Percentiles rank a stretch among this genome's conserved stretches.
Conservation (phyloP, 352 stramenopile species). For the Globisporangium viniferum region DNA sequence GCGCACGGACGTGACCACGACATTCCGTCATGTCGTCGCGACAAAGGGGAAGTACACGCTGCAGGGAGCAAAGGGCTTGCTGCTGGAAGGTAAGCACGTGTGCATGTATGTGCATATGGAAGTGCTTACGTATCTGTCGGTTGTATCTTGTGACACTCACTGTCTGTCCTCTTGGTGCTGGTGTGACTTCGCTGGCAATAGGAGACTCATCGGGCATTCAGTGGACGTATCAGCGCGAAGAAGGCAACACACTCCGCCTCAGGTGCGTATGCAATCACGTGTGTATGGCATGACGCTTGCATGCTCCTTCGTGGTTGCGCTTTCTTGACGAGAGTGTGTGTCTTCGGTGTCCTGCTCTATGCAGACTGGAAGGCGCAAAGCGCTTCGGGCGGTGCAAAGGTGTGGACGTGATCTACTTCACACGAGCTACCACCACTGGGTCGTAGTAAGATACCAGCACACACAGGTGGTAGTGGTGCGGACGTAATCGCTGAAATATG, state of each 20-base stretch:
- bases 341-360: not conserved
- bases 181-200: slow-evolving; percentile 9
- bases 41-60: slow-evolving; percentile 38
- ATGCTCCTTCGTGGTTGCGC: no score
- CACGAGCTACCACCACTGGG: slow-evolving; percentile 14
- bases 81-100: slow-evolving; percentile 24
- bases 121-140: no score
- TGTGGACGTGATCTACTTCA: slow-evolving; percentile 84
- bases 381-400: slow-evolving; percentile 72
- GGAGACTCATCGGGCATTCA: slow-evolving; percentile 50
- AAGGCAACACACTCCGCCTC: slow-evolving; percentile 58
- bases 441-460: slow-evolving; percentile 5
- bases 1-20: slow-evolving; percentile 48
- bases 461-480: not conserved
- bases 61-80: slow-evolving; percentile 22
- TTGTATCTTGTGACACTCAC: no score
- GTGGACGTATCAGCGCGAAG: slow-evolving; percentile 70
- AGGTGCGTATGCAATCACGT: slow-evolving; percentile 20
- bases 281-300: not conserved
- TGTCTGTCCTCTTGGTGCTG: not conserved
- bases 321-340: not conserved
- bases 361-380: slow-evolving; percentile 66
- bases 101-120: not conserved
- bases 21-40: slow-evolving; percentile 53
- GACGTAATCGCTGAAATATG: not conserved